A percentile compares a stretch with the other conserved stretches of the same genome.
Conservation (phyloP, 2,329 filamentous ascomycete genomes). For the Geoglossum cookeanum region DNA sequence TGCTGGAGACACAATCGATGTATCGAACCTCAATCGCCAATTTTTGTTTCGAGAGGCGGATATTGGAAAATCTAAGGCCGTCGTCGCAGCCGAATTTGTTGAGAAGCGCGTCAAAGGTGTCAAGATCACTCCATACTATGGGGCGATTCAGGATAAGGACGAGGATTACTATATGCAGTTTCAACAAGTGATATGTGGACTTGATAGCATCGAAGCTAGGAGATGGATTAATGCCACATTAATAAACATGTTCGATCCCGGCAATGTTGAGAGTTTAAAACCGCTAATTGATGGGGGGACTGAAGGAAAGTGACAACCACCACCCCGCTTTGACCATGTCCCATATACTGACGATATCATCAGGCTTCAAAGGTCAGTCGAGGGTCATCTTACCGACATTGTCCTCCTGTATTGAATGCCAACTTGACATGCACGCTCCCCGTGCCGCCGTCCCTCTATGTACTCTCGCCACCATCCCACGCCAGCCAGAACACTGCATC, state of each 20-base stretch:
- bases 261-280: conserved; percentile 70
- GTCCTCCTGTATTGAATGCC: conserved; percentile 93
- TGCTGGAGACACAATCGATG: conserved; percentile 73
- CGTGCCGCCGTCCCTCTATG: conserved; percentile 90
- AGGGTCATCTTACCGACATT: conserved; percentile 82
- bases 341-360: background rate
- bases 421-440: conserved; percentile 97
- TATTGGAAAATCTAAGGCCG: conserved; percentile 84
- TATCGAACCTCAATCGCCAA: conserved; percentile 93
- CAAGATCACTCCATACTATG: conserved; percentile 82
- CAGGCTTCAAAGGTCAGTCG: conserved; percentile 89
- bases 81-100: conserved; percentile 81
- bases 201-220: conserved; percentile 94
- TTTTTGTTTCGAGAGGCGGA: conserved; percentile 87
- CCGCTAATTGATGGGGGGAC: conserved; percentile 93
- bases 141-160: conserved; percentile 91
- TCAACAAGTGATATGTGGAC: conserved; percentile 76
- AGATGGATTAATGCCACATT: conserved; percentile 95
- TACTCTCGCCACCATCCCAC: conserved; percentile 86
- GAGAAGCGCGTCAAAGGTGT: conserved; percentile 78
- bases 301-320: conserved; percentile 37
- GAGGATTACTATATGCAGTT: conserved; percentile 96
- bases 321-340: background rate
- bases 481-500: conserved; percentile 93
- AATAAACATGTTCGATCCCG: conserved; percentile 71